phyloP scores from a whole-genome alignment of 2,329 filamentous ascomycete species.

The Penicillium frequentans region DNA sequence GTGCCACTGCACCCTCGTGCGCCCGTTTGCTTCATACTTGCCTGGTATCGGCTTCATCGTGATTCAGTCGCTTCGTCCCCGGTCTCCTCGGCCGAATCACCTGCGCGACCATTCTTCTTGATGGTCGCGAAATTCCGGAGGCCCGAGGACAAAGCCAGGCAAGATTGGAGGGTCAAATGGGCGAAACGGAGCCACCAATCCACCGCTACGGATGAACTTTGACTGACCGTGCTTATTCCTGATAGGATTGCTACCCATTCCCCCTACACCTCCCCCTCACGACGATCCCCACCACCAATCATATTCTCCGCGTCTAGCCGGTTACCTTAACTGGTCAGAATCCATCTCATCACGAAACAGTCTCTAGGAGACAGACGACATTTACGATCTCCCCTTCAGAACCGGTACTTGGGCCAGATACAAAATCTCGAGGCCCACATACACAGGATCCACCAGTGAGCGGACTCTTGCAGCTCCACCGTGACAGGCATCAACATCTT shows the following conservation, averaged over 20 bases:
- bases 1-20: background rate
- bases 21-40: background rate
- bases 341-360: background rate
- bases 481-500: constrained; percentile 10
- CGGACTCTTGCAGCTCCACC: background rate
- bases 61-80: background rate
- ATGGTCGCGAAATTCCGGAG: background rate
- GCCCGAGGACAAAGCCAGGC: background rate
- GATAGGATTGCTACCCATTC: constrained; percentile 7
- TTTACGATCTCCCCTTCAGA: background rate
- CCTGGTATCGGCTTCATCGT: background rate
- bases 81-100: background rate
- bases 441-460: background rate
- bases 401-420: background rate
- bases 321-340: constrained; percentile 3
- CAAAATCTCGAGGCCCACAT: background rate
- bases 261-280: background rate
- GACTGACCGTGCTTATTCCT: constrained; percentile 12
- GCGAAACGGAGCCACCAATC: background rate
- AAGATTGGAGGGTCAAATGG: constrained; percentile 1
- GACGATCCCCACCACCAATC: constrained; percentile 6
- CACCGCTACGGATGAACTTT: background rate
- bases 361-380: background rate
- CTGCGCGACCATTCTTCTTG: background rate
- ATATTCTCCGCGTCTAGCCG: constrained; percentile 15